Evolutionary conservation across 1,284 basidiomycete genomes (phyloP).

Genomic region (Gomphus bonarii): DNA sequence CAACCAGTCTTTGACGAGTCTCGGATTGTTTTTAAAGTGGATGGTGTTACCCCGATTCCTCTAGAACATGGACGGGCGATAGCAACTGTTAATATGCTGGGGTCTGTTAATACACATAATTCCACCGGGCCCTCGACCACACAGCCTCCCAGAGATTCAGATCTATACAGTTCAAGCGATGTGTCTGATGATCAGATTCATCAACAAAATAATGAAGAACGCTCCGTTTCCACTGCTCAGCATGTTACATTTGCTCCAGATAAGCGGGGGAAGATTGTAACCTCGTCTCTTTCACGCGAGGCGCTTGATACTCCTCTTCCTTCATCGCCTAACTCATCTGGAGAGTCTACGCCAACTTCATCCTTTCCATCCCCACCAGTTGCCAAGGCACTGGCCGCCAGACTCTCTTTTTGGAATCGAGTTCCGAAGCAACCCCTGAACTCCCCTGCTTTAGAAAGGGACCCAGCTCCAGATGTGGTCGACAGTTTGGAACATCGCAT

Average conservation of each 20-base stretch:
- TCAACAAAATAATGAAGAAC: not conserved
- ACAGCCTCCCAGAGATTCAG: constrained; percentile 17
- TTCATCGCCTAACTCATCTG: constrained; percentile 39
- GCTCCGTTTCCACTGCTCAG: not conserved
- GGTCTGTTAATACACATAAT: constrained; percentile 19
- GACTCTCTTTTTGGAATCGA: constrained; percentile 64
- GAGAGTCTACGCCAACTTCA: constrained; percentile 35
- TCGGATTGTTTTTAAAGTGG: constrained; percentile 53
- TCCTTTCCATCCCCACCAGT: constrained; percentile 29
- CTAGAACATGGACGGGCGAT: constrained; percentile 49
- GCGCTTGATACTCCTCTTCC: constrained; percentile 21
- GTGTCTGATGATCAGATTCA: constrained; percentile 10
- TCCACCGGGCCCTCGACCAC: constrained; percentile 10
- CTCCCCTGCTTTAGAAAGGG: not conserved
- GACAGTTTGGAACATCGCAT: constrained; percentile 1
- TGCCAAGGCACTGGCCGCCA: constrained; percentile 48
- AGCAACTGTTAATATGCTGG: constrained; percentile 38
- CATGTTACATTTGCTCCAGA: constrained; percentile 2
- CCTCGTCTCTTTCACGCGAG: not conserved
- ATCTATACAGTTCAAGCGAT: not conserved
- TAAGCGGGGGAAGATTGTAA: not conserved
- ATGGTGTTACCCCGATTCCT: constrained; percentile 57
- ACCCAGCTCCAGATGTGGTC: constrained; percentile 1
- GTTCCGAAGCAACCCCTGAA: constrained; percentile 27
- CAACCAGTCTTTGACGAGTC: constrained; percentile 47